Evolutionary conservation across 176 grass and related monocot species (phyloP), one percentile per base, ranked within the genome.

Genomic region (Chloris gayana): DNA sequence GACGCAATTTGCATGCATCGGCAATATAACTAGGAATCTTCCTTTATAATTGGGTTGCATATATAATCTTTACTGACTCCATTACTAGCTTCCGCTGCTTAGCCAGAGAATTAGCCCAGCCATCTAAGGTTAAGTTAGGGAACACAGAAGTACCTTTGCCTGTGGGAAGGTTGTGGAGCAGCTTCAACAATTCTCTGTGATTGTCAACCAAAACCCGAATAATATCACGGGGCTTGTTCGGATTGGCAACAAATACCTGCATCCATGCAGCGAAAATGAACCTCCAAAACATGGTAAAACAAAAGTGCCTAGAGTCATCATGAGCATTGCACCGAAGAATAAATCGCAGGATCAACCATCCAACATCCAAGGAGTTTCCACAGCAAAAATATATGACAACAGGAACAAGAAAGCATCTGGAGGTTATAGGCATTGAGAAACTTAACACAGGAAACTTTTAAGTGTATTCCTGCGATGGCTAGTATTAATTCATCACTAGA

Each of bases 181-280:
- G 71, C 65, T 91, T 93, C 82, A 95, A 78, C 78, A 98, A 70
- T 85, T 94, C 95, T 74, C 87, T 91, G 56, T 92, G 90, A 67
- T 91, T 94, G 50, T 83, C 83, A 65, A 91, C 75, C 78, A 98
- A 83, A 79, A 98, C 74, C 47, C 83, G 70, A 83, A 91, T 87
- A 69, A 98, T 75, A 35, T 92, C 88, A 25, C 68, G 86, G 77
- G 95, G 84, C 63, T 98, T 98, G 83, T 93, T 98, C 84, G 95
- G 95, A 89, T 98, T 98, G 67, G 92, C 95, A 81, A 91, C 95
- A 90, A 98, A 98, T 26, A 98, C 95, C 92, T 98, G 61, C 34
- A 83, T 73, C 76, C 54, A 86, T 5, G 67, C 37, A 76, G 69
- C 17, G 9, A 82, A 82, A 73, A 77, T 80, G 64, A 72, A 82